Conservation (phyloP, 2,329 filamentous ascomycete species). For the Xenoacremonium recifei region DNA sequence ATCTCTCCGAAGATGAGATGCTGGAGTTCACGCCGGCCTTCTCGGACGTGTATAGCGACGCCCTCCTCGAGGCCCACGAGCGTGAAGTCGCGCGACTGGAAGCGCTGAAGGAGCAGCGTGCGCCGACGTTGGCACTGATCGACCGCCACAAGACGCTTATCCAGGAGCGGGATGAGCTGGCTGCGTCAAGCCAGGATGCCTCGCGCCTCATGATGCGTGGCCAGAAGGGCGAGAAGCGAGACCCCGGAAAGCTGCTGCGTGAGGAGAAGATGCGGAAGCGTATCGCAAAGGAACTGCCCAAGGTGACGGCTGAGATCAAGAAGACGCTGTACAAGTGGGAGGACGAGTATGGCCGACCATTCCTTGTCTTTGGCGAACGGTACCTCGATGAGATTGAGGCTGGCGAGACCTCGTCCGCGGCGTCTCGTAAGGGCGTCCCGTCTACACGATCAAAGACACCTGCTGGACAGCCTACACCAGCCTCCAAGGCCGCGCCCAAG, state of each 20-base stretch:
- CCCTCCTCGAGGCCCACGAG: slow-evolving; percentile 91
- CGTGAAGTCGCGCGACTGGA: slow-evolving; percentile 83
- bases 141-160: slow-evolving; percentile 82
- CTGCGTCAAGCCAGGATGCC: slow-evolving; percentile 90
- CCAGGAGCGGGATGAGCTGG: slow-evolving; percentile 81
- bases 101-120: slow-evolving; percentile 79
- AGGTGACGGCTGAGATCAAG: slow-evolving; percentile 79
- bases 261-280: slow-evolving; percentile 99
- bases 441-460: slow-evolving; percentile 69
- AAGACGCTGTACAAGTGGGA: slow-evolving; percentile 86
- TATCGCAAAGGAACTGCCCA: slow-evolving; percentile 93
- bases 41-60: slow-evolving; percentile 95
- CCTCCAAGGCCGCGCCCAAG: slow-evolving; percentile 37
- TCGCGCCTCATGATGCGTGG: slow-evolving; percentile 89
- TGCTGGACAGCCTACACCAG: slow-evolving; percentile 54
- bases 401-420: slow-evolving; percentile 37
- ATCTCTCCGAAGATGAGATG: slow-evolving; percentile 98
- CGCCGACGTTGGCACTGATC: slow-evolving; percentile 77
- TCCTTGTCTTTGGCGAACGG: slow-evolving; percentile 87
- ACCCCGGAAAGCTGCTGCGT: slow-evolving; percentile 87
- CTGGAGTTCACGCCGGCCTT: slow-evolving; percentile 96
- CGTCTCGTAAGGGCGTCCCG: slow-evolving; percentile 51
- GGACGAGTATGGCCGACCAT: slow-evolving; percentile 89
- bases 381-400: slow-evolving; percentile 84
- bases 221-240: slow-evolving; percentile 88